Evolutionary conservation across 192 early-diverging fungal species (phyloP).

Genomic region (Phycomyces nitens): DNA sequence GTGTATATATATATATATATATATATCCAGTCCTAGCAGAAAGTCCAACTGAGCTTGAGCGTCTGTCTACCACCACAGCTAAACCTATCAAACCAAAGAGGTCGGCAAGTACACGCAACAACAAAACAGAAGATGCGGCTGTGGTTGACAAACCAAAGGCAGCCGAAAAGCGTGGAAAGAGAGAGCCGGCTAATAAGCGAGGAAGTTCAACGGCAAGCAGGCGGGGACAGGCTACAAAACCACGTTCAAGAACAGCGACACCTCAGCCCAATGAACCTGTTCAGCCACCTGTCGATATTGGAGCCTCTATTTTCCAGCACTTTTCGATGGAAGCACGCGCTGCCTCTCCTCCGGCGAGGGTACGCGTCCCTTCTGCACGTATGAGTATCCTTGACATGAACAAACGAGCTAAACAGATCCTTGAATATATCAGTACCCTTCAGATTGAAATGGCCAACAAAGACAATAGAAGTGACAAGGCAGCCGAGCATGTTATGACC

Average conservation of each 20-base stretch:
- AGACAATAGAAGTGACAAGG: not conserved
- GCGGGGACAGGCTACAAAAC: not conserved
- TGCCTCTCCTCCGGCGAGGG: constrained; percentile 41
- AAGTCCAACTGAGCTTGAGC: too few relatives aligned
- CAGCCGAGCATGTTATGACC: not conserved
- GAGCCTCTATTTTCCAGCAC: constrained; percentile 6
- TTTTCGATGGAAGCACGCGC: constrained; percentile 9
- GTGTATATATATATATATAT: too few relatives aligned
- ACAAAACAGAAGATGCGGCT: not conserved
- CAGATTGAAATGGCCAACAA: constrained; percentile 38
- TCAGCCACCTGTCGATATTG: not conserved
- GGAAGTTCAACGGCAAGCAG: not conserved
- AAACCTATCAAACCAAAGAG: constrained; percentile 28
- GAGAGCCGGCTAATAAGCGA: not conserved
- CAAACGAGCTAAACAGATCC: constrained; percentile 59
- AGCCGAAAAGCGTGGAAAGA: constrained; percentile 4
- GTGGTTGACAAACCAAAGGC: constrained; percentile 3
- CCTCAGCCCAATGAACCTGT: constrained; percentile 18
- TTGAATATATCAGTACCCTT: constrained; percentile 52
- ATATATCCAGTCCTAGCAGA: not conserved
- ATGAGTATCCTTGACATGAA: constrained; percentile 62
- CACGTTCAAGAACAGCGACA: constrained; percentile 26
- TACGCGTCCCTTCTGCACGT: constrained; percentile 49
- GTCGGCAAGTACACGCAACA: constrained; percentile 1
- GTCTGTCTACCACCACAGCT: too few relatives aligned